A percentile compares a stretch with the other conserved stretches of the same genome.
phyloP scores from a whole-genome alignment of 345 rosid species.

The Brassica juncea region DNA sequence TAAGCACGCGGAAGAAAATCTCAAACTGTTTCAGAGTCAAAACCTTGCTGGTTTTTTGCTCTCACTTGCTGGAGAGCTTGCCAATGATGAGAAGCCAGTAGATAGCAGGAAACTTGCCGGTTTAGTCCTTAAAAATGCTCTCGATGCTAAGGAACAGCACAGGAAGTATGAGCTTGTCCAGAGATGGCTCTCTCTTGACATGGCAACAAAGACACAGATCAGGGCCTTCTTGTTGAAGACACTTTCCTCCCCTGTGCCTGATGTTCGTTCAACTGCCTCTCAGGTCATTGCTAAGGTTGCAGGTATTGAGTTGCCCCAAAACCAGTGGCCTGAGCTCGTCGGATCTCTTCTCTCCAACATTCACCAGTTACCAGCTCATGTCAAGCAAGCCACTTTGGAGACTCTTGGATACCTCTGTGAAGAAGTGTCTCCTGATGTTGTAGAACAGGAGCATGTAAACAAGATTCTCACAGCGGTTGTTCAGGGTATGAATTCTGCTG shows the following conservation, averaged over 20 bases:
- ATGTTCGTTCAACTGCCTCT: conserved; percentile 69
- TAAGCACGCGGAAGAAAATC: conserved; percentile 69
- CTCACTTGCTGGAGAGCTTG: conserved; percentile 66
- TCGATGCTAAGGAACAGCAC: conserved; percentile 81
- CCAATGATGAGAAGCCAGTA: conserved; percentile 69
- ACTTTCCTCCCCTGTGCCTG: conserved; percentile 58
- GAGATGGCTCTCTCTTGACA: conserved; percentile 66
- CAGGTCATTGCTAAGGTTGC: conserved; percentile 77
- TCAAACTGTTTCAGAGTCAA: conserved; percentile 71
- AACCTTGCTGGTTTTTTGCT: conserved; percentile 63
- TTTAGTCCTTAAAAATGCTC: conserved; percentile 62
- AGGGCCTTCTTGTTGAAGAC: conserved; percentile 59
- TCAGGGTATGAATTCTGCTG: conserved; percentile 65
- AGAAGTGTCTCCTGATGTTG: conserved; percentile 72
- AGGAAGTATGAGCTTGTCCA: conserved; percentile 71
- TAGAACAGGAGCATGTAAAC: conserved; percentile 79
- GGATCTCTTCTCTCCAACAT: conserved; percentile 63
- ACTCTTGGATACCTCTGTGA: conserved; percentile 79
- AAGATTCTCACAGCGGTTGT: conserved; percentile 73
- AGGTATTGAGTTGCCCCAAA: conserved; percentile 75
- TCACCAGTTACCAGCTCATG: conserved; percentile 66
- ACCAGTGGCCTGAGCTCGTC: conserved; percentile 77
- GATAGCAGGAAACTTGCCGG: conserved; percentile 78
- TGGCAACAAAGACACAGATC: conserved; percentile 58
- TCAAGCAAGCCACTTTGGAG: conserved; percentile 74